Base-by-base conservation (phyloP, 768 basidiomycete genomes). In the Sporobolomyces pararoseus region DNA sequence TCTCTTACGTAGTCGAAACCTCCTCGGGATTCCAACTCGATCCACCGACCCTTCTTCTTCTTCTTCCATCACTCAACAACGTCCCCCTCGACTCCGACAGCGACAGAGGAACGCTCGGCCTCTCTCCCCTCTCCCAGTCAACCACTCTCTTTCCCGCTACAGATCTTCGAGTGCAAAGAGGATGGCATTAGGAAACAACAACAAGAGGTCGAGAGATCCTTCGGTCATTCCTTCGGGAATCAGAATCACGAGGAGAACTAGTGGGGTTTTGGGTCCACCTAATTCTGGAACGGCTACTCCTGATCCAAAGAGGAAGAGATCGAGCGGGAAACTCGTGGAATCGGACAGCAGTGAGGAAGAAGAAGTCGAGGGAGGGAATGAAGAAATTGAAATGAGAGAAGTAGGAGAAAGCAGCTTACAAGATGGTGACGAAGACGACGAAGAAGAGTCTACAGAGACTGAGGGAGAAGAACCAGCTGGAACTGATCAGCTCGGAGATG, bases 101-200 rank as follows among this genome's bases (percentile, higher is more conserved):
- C n/a, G 39, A 2, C 25, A 7, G 1, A 39, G 29, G 23, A 46
- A 6, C 23, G 25, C 12, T 25, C 35, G 55, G 17, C 63, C 63
- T 12, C 70, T 71, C 57, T 58, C 50, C 27, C 70, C 70, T 25
- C 61, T 66, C 14, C 64, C 65, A 10, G 65, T 63, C 37, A 71
- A 66, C 25, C 53, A 59, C 42, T 10, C 53, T 5, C 47, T 53
- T 27, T 7, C 53, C 14, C 32, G 54, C 0, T 34, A 53, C 34
- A 13, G 39, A 42, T 21, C 19, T 16, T 29, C 50, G 10, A 25
- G 31, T 29, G 29, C 50, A 32, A 51, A 39, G 44, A 31, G 17
- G 16, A 32, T 52, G 46, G 46, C 29, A n/a, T 19, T 23, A 21
- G 37, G 37, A 19, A 19, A 31, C 16, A 42, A 53, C 17, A 39